These are phyloP conservation scores for Theileria orientalis DNA, from an alignment of 169 alveolate species.

Conservation along the genomic window DNA sequence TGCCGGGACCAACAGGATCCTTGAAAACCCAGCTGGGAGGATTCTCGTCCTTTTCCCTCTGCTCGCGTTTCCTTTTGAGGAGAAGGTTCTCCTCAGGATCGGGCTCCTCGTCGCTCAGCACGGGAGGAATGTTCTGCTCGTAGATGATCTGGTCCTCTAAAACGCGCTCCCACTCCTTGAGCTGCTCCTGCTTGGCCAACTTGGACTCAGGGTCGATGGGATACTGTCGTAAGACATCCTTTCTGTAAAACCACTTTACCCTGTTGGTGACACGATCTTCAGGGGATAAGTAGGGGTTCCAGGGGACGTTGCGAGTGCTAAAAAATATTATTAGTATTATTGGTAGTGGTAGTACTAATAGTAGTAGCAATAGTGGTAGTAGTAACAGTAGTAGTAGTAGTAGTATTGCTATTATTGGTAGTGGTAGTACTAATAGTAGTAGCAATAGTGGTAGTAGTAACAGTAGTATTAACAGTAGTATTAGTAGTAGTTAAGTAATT, in stretches of 20 bases:
- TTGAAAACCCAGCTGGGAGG: constrained; percentile 64
- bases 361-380: neutral
- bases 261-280: constrained; percentile 68
- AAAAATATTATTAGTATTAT: neutral
- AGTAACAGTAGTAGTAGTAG: neutral
- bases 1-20: constrained; percentile 62
- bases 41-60: constrained; percentile 29
- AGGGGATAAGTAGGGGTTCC: constrained; percentile 81
- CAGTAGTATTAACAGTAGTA: too few relatives aligned
- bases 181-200: constrained; percentile 74
- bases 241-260: constrained; percentile 74
- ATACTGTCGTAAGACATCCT: constrained; percentile 82
- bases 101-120: constrained; percentile 14
- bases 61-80: constrained; percentile 13
- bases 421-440: too few relatives aligned
- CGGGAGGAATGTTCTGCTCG: constrained; percentile 20
- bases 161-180: constrained; percentile 29
- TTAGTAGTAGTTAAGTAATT: too few relatives aligned
- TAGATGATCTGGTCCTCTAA: constrained; percentile 38
- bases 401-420: too few relatives aligned
- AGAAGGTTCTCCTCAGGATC: constrained; percentile 12
- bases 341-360: neutral
- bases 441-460: neutral
- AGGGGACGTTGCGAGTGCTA: constrained; percentile 81
- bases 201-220: constrained; percentile 77